phyloP scores from a whole-genome alignment of 2,329 filamentous ascomycete species.

The Alternaria arborescens region DNA sequence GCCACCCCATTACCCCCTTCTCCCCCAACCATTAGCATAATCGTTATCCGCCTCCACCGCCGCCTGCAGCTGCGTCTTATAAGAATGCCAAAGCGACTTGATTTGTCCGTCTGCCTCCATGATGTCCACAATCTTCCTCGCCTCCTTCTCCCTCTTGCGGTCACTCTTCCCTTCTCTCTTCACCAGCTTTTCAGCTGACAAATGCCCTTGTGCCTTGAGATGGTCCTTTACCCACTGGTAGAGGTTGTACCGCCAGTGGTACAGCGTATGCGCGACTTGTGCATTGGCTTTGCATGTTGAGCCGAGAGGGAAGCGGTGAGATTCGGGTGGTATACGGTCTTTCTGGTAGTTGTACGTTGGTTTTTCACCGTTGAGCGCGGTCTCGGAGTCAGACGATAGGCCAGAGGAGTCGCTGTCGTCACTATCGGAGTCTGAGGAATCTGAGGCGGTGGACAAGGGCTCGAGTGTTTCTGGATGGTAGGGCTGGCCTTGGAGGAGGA shows the following conservation, averaged over 20 bases:
- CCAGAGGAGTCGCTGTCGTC: conserved; percentile 21
- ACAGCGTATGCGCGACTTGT: conserved; percentile 73
- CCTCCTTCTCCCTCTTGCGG: conserved; percentile 67
- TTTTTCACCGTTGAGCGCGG: conserved; percentile 32
- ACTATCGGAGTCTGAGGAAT: conserved; percentile 29
- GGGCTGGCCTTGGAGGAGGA: conserved; percentile 70
- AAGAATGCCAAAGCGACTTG: conserved; percentile 69
- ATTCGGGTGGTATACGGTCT: conserved; percentile 40
- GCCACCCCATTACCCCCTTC: neutral
- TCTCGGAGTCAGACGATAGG: conserved; percentile 33
- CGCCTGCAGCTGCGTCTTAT: conserved; percentile 65
- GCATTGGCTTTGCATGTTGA: conserved; percentile 68
- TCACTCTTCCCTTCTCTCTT: conserved; percentile 69
- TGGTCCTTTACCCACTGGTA: conserved; percentile 74
- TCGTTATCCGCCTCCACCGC: conserved; percentile 42
- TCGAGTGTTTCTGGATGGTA: conserved; percentile 73
- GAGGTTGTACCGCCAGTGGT: conserved; percentile 80
- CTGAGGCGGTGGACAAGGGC: conserved; percentile 61
- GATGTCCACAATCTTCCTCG: conserved; percentile 68
- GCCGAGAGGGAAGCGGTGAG: conserved; percentile 42
- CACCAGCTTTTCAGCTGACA: conserved; percentile 65
- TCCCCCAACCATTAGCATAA: conserved; percentile 13
- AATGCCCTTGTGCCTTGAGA: conserved; percentile 66
- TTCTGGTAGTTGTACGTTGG: conserved; percentile 36
- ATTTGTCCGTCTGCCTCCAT: conserved; percentile 71